A percentile compares a stretch with the other conserved stretches of the same genome.
These are phyloP conservation scores for Pseudogymnoascus sp. DNA, from an alignment of 2,329 filamentous ascomycete genomes.

Conservation along the genomic window DNA sequence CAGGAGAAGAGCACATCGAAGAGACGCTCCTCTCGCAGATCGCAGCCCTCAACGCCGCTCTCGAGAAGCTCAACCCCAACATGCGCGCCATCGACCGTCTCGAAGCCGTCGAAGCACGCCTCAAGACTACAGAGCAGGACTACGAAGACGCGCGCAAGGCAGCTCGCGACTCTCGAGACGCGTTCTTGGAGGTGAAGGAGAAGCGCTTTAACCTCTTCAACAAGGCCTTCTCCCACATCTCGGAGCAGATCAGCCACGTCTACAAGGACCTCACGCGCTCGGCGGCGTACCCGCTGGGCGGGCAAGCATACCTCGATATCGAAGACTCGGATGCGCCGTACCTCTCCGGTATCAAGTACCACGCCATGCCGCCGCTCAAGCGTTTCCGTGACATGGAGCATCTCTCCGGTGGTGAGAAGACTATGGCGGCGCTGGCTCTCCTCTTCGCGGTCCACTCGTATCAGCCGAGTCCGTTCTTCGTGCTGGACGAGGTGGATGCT, in stretches of 20 bases:
- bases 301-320: constrained; percentile 80
- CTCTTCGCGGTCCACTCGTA: constrained; percentile 96
- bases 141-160: constrained; percentile 76
- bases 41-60: constrained; percentile 61
- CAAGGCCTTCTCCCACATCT: constrained; percentile 90
- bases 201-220: constrained; percentile 87
- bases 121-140: constrained; percentile 78
- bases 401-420: constrained; percentile 94
- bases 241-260: constrained; percentile 85
- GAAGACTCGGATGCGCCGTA: constrained; percentile 94
- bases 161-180: constrained; percentile 69
- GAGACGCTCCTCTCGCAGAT: constrained; percentile 73
- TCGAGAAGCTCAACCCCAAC: constrained; percentile 94
- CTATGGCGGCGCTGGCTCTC: constrained; percentile 93
- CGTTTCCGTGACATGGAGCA: constrained; percentile 99
- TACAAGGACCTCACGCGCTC: constrained; percentile 94
- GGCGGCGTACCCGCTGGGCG: constrained; percentile 86
- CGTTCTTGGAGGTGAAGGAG: constrained; percentile 74
- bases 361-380: constrained; percentile 97
- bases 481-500: constrained; percentile 95
- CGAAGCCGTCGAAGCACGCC: constrained; percentile 73
- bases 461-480: constrained; percentile 93
- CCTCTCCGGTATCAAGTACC: constrained; percentile 92
- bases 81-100: constrained; percentile 92
- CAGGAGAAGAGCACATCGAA: constrained; percentile 64